Base-by-base conservation (phyloP, 2,329 filamentous ascomycete genomes). In the Aaosphaeria arxii region DNA sequence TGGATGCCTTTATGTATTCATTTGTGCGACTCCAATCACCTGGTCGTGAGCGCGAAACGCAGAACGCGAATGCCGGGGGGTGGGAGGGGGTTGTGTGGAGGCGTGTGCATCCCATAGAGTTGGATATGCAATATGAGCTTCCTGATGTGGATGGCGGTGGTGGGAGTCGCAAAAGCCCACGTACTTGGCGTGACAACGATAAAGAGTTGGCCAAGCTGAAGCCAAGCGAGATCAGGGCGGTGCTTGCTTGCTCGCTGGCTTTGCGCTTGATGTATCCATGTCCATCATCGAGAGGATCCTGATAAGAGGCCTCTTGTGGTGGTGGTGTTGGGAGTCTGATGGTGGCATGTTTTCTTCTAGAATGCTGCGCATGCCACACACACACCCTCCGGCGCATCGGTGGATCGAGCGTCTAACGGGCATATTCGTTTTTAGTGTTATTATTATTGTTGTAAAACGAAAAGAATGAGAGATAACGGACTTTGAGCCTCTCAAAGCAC, bases 11-110 rank as follows among this genome's bases (percentile, higher is more conserved):
- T 57, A 50, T 53, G 46, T 53, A 50, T 11, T 32, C 17, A 24
- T 24, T 24, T 24, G 17, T 24, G 17, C n/a, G 33, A 36, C 53
- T 48, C 55, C 56, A 51, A 52, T 56, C 50, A 52, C 56, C 54
- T 45, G 55, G 50, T 58, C 45, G 38, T 46, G 44, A 44, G 33
- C 13, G 17, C 17, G 17, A 24, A 24, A 24, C 17, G 17, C 17
- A 24, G 17, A 24, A 24, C 17, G 17, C 17, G 17, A 24, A 24
- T 24, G 17, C 17, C 17, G 17, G 17, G 17, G 17, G 17, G 17
- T 24, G 17, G 17, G 17, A 24, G 17, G 47, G 45, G 42, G 40
- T 7, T 43, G 33, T 9, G 7, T 6, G 43, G 36, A 42, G 40
- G 41, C 46, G 40, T 49, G 44, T 36, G 33, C 50, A 48, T 45